Conservation (phyloP, 306 rosid genomes). For the Corylus avellana region DNA sequence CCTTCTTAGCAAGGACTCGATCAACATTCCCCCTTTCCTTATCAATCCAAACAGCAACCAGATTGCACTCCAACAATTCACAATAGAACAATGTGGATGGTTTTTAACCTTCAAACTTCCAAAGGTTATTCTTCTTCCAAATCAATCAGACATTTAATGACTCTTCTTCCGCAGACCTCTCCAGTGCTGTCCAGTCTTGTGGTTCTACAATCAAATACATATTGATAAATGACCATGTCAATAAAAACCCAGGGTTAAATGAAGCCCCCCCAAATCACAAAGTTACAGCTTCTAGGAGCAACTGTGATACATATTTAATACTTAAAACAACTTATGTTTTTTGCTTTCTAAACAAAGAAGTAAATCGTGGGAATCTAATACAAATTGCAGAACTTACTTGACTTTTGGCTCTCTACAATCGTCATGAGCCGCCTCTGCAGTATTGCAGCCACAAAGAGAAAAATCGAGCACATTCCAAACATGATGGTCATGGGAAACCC, state of each 20-base stretch:
- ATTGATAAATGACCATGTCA: conserved; percentile 8
- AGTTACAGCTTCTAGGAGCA: not conserved
- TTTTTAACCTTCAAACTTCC: conserved; percentile 34
- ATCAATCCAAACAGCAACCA: conserved; percentile 33
- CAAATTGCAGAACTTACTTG: conserved; percentile 53
- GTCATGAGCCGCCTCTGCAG: conserved; percentile 84
- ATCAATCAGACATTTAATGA: conserved; percentile 63
- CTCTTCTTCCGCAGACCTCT: conserved; percentile 73
- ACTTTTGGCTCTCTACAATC: conserved; percentile 65
- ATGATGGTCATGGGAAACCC: conserved; percentile 93
- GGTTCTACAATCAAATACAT: conserved; percentile 46
- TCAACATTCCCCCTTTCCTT: not conserved
- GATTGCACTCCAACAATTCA: conserved; percentile 22
- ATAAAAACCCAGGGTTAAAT: conserved; percentile 15
- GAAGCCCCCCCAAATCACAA: not conserved
- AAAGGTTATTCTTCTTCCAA: conserved; percentile 18
- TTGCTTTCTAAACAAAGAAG: not conserved
- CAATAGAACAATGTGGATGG: conserved; percentile 2
- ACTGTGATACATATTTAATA: not conserved
- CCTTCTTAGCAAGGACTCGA: not conserved
- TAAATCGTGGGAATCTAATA: not conserved
- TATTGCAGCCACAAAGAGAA: conserved; percentile 79
- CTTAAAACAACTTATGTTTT: not conserved
- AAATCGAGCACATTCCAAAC: conserved; percentile 99
- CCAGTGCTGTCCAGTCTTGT: conserved; percentile 64